Base-by-base conservation (phyloP, 1,139 yeast species). In the Torulaspora pretoriensis region DNA sequence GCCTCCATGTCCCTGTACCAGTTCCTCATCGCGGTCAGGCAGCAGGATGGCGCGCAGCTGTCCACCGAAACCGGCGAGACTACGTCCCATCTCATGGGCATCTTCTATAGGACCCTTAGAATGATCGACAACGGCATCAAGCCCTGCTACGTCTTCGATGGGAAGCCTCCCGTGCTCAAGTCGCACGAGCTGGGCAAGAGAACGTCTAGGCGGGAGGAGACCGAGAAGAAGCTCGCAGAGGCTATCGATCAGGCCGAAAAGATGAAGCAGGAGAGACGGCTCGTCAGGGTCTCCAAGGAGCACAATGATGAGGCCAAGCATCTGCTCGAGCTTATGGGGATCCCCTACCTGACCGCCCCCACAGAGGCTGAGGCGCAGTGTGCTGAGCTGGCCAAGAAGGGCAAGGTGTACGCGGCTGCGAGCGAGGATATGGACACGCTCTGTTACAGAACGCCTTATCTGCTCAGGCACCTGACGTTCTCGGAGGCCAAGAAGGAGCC, bases 311-410 rank as follows among this genome's bases (percentile, higher is more conserved):
- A 94, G 59, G 97, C 96, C 14, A 87, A 88, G 63, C 73, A 76
- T 52, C 69, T 92, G 48, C 71, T 92, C 46, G 77, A 72, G 45
- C 70, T 90, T 35, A 92, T 92, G 99, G 99, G 99, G 1, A 84
- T 92, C 35, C 99, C 99, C 1, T 87, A 72, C 57, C 84, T 92
- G 6, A 80, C 81, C 46, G 97, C 98, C 0, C 98, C 99, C 1
- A 84, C 96, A 64, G 99, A 92, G 67, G 99, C 99, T 0, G 99
- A 92, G 64, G 96, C 98, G 0, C 97, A 92, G 60, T 92, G 98
- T 71, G 98, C 98, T 0, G 95, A 81, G 53, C 69, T 92, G 46
- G 97, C 97, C 2, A 78, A 80, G 49, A 79, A 80, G 12, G 97
- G 95, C 3, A 83, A 83, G 60, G 97, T 92, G 0, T 92, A 81